These are phyloP conservation scores for Thelonectria discophora DNA, from an alignment of 2,329 filamentous ascomycete species.

Conservation along the genomic window DNA sequence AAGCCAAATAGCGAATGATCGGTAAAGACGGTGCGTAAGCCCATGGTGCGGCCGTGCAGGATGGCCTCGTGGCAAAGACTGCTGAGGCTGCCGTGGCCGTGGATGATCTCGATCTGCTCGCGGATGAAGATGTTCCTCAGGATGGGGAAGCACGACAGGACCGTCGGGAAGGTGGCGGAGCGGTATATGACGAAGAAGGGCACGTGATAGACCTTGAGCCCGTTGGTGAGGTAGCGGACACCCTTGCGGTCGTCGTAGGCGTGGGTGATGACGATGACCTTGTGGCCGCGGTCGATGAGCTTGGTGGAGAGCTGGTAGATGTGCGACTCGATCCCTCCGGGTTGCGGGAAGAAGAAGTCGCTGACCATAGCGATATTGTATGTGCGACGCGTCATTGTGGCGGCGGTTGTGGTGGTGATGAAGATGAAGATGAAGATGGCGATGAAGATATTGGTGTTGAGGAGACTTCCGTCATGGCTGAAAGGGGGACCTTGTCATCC, in stretches of 20 bases:
- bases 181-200: conserved; percentile 97
- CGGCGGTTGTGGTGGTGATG: conserved; percentile 20
- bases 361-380: conserved; percentile 90
- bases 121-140: conserved; percentile 95
- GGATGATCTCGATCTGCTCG: conserved; percentile 95
- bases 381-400: conserved; percentile 62
- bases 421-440: neutral
- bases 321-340: conserved; percentile 95
- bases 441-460: conserved; percentile 7
- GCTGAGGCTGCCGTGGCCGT: conserved; percentile 94
- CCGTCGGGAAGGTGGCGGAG: conserved; percentile 90
- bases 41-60: conserved; percentile 95
- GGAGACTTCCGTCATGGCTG: conserved; percentile 29
- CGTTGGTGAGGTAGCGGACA: conserved; percentile 94
- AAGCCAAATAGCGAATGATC: conserved; percentile 98
- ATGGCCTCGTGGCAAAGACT: conserved; percentile 95
- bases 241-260: conserved; percentile 91
- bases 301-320: conserved; percentile 98
- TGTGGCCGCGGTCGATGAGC: conserved; percentile 96
- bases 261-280: conserved; percentile 97
- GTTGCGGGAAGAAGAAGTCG: conserved; percentile 99
- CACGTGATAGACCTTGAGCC: conserved; percentile 97
- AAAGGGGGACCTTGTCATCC: conserved; percentile 4
- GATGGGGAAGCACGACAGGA: conserved; percentile 99
- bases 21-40: conserved; percentile 92